A percentile compares a stretch with the other conserved stretches of the same genome.
Evolutionary conservation across 345 rosid genomes (phyloP).

Genomic region (Syzygium jambos): DNA sequence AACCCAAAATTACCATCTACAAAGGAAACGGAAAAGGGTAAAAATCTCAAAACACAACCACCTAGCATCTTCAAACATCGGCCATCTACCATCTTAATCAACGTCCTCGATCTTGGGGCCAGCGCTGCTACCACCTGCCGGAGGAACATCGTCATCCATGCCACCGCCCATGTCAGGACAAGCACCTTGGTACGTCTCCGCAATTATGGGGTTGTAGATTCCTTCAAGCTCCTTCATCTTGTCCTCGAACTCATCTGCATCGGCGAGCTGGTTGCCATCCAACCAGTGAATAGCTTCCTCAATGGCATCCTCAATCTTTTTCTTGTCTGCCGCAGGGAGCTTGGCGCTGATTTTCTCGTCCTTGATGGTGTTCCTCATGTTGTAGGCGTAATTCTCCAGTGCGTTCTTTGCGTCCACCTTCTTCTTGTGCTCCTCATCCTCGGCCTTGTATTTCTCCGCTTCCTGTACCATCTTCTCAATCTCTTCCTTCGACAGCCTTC

Average conservation of each 20-base stretch:
- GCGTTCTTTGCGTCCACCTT: not conserved
- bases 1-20: too few species aligned
- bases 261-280: not conserved
- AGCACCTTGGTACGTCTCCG: too few species aligned
- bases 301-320: not conserved
- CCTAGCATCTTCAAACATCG: too few species aligned
- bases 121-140: slow-evolving; percentile 5
- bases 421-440: not conserved
- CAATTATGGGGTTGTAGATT: not conserved
- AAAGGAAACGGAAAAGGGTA: too few species aligned
- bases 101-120: slow-evolving; percentile 12
- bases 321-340: not conserved
- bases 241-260: not conserved
- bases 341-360: not conserved
- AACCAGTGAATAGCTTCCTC: not conserved
- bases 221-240: not conserved
- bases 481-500: not conserved
- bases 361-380: not conserved
- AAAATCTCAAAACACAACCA: too few species aligned
- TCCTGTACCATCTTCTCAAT: not conserved
- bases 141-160: not conserved
- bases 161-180: too few species aligned
- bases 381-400: not conserved
- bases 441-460: not conserved
- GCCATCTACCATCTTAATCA: not conserved